Evolutionary conservation across 2,329 filamentous ascomycete genomes (phyloP), one percentile per base, ranked within the genome.

Genomic region (Penicillium sp.): DNA sequence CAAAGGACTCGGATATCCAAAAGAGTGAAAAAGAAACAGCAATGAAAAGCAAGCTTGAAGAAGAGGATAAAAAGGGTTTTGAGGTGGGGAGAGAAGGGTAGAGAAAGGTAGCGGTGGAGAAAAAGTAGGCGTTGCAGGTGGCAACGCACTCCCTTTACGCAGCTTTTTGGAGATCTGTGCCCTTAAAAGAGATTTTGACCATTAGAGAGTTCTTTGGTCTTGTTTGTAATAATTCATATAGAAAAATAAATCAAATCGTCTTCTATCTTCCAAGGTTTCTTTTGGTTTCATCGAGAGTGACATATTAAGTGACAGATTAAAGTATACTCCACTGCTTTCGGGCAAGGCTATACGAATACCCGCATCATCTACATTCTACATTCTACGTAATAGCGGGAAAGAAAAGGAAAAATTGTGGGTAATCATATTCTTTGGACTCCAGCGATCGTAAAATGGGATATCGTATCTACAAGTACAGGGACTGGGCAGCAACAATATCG

Each of bases 401-500:
- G 5, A 18, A 50, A 38, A 37, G 9, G 7, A 8, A 52, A 46
- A 23, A 41, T 46, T 44, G 15, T 27, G 29, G 18, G 31, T 45
- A 47, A 38, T 50, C 52, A 39, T 57, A 46, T 56, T 42, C 39
- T 45, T 52, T 55, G 41, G 38, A 34, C 21, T 45, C 23, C 42
- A 15, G 52, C 48, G 13, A 45, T 50, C 59, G 39, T 60, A 50
- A 56, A 50, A 52, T 29, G 57, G 58, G 47, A 63, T 60, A 57
- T 63, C 53, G 52, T 60, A 58, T 65, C 77, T 86, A 94, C 72
- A 97, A 80, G 72, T 97, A 97, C 74, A 97, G 79, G 66, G 89
- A 95, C 79, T 97, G 92, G 46, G 93, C 91, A 25, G 93, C 91
- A 56, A 99, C 93, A 72, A 99, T 92, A 72, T 97, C 94, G 68